Conservation (phyloP, 306 rosid species). For the Malus orientalis region DNA sequence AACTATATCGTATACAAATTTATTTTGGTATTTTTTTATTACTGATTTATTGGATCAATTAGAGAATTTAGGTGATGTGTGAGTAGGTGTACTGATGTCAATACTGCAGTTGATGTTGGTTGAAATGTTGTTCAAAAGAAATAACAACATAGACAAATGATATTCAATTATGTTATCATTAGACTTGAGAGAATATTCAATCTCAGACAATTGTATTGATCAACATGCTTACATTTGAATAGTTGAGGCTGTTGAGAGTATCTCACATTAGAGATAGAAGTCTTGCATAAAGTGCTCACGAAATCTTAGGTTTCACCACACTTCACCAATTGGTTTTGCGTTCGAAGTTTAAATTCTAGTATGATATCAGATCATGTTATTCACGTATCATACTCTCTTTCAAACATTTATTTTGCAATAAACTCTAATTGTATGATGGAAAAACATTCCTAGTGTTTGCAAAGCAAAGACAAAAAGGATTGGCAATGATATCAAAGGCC, state of each 20-base stretch:
- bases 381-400: not conserved
- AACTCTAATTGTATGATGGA: not conserved
- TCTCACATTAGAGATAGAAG: too few relatives aligned
- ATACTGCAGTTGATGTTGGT: not conserved
- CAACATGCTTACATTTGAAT: too few relatives aligned
- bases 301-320: too few relatives aligned
- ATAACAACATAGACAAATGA: not conserved
- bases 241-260: too few relatives aligned
- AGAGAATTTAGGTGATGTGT: not conserved
- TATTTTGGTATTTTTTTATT: not conserved
- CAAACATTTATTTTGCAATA: rapidly evolving
- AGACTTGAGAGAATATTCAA: too few relatives aligned
- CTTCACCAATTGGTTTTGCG: too few relatives aligned
- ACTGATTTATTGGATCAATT: not conserved
- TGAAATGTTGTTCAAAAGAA: constrained; percentile 8
- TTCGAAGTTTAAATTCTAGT: not conserved
- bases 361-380: too few relatives aligned
- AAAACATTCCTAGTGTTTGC: not conserved
- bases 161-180: not conserved
- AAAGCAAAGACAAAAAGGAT: not conserved
- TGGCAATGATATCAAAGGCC: not conserved
- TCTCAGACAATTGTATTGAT: too few relatives aligned
- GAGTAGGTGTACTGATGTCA: not conserved
- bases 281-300: too few relatives aligned
- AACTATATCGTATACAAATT: not conserved